Evolutionary conservation across 495 filamentous ascomycete species (phyloP), one percentile per base, ranked within the genome.

Genomic region (Acidiella bohemica): DNA sequence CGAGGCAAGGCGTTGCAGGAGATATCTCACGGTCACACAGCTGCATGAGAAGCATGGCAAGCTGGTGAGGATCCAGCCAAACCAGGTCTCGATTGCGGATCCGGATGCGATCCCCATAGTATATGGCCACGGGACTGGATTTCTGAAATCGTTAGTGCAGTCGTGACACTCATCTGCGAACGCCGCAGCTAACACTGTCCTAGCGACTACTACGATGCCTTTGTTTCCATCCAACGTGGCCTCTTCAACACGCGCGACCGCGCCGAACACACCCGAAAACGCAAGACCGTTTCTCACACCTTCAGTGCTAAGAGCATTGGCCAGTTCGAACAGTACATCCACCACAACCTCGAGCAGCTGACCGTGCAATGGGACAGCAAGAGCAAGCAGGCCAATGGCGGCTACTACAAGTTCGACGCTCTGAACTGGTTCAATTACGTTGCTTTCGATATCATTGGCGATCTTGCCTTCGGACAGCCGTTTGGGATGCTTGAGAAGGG

Each of bases 371-470:
- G 81, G 78, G 78, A 80, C 53, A 58, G 59, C 13, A 51, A 53
- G 13, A 47, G 55, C 32, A 43, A 39, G 14, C 34, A 32, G 32
- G 69, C 72, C 44, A 59, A 64, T 38, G 51, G 68, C 56, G 65
- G 63, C 16, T 82, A 68, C 50, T 70, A 66, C 8, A 66, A 73
- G 41, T 60, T 93, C 32, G 84, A 93, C 53, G 80, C 76, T 33
- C 68, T 94, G 20, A 71, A 85, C 54, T 94, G 86, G 86, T 90
- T 88, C 71, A 94, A 94, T 62, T 93, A 81, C 58, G 70, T 93
- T 8, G 86, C 86, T 29, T 94, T 94, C 49, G 86, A 94, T 50
- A 83, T 90, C 39, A 94, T 94, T 48, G 85, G 84, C 4, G 80
- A 84, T 52, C 63, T 83, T 44, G 61, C 61, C 8, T 65, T 65